Evolutionary conservation across 495 filamentous ascomycete genomes (phyloP).

Genomic region (Penicillium egyptiacum): DNA sequence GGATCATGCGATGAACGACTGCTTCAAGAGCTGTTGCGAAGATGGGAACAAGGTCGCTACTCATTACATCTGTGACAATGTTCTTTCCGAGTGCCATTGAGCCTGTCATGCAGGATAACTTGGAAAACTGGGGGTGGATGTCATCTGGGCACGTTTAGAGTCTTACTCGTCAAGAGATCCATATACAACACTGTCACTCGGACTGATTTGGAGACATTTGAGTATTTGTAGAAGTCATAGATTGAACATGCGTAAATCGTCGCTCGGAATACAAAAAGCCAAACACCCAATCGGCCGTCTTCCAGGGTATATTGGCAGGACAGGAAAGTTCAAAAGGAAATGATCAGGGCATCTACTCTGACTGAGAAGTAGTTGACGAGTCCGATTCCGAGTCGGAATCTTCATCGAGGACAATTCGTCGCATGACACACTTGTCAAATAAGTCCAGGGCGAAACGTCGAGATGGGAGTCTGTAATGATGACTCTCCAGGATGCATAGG

Average conservation of each 20-base stretch:
- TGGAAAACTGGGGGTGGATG: too few relatives aligned
- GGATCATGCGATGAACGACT: too few relatives aligned
- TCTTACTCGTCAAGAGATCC: too few relatives aligned
- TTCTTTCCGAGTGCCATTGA: too few relatives aligned
- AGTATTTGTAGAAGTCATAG: slow-evolving; percentile 6
- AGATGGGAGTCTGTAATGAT: slow-evolving; percentile 81
- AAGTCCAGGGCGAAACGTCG: slow-evolving; percentile 88
- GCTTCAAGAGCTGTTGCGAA: too few relatives aligned
- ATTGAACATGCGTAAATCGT: slow-evolving; percentile 15
- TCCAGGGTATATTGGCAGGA: slow-evolving; percentile 14
- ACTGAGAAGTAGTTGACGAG: slow-evolving; percentile 24
- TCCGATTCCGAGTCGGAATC: slow-evolving; percentile 51
- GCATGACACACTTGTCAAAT: slow-evolving; percentile 85
- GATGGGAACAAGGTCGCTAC: too few relatives aligned
- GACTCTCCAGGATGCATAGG: slow-evolving; percentile 80
- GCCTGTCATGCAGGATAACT: too few relatives aligned
- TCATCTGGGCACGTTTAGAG: too few relatives aligned
- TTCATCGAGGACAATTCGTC: slow-evolving; percentile 73
- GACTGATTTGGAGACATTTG: too few relatives aligned
- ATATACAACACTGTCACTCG: too few relatives aligned
- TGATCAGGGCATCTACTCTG: slow-evolving; percentile 22
- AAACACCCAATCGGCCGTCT: slow-evolving; percentile 7
- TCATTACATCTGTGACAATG: too few relatives aligned
- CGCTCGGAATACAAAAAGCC: slow-evolving; percentile 10
- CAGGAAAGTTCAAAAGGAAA: not conserved